A percentile compares a stretch with the other conserved stretches of the same genome.
These are phyloP conservation scores for Sporothrix brasiliensis DNA, from an alignment of 2,329 filamentous ascomycete genomes.

Conservation along the genomic window DNA sequence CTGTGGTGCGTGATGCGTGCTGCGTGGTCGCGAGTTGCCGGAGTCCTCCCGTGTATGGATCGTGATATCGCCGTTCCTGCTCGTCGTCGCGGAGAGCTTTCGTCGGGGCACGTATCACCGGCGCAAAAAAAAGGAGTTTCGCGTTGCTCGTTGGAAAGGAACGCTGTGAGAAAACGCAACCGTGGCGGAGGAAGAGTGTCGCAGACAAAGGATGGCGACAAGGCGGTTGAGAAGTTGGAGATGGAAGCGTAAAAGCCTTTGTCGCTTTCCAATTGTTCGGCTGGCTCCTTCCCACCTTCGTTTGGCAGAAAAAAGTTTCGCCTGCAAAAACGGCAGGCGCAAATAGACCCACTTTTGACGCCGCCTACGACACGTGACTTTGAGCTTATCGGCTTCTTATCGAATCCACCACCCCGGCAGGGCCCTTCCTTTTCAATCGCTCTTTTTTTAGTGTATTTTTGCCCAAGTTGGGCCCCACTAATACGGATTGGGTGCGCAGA, in stretches of 20 bases:
- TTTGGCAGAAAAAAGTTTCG: slow-evolving; percentile 21
- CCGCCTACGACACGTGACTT: not conserved
- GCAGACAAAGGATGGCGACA: not conserved
- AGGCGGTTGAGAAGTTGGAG: not conserved
- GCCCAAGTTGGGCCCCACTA: not conserved
- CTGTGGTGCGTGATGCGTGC: not conserved
- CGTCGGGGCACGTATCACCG: not conserved
- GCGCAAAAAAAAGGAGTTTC: slow-evolving; percentile 1
- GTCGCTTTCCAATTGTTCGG: slow-evolving; percentile 20
- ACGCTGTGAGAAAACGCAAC: not conserved
- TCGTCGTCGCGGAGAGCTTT: slow-evolving; percentile 18
- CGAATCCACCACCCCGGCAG: not conserved
- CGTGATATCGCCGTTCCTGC: not conserved
- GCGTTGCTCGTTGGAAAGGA: not conserved
- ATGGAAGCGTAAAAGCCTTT: slow-evolving; percentile 20
- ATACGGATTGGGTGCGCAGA: slow-evolving; percentile 1
- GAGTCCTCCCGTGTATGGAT: not conserved
- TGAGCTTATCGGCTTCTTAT: not conserved
- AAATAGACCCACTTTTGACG: not conserved
- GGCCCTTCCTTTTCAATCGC: not conserved
- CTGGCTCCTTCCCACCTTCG: slow-evolving; percentile 15
- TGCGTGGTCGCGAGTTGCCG: not conserved
- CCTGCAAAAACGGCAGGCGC: not conserved
- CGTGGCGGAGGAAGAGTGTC: not conserved
- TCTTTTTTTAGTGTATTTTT: not conserved